A percentile compares a stretch with the other conserved stretches of the same genome.
These are phyloP conservation scores for Delphinella strobiligena DNA, from an alignment of 2,329 filamentous ascomycete genomes.

Conservation along the genomic window DNA sequence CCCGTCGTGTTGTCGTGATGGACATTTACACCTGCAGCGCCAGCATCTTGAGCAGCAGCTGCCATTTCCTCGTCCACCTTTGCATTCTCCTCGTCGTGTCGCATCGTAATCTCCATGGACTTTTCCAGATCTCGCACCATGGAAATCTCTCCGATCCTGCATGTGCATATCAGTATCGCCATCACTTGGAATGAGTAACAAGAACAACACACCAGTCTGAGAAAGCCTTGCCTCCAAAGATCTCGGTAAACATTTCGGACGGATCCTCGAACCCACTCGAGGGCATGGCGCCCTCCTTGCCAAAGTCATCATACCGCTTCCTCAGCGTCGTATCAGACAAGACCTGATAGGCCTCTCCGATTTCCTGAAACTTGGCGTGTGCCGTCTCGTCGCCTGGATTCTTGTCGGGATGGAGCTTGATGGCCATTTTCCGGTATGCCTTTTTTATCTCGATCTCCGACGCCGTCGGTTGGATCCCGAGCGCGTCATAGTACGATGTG, in stretches of 20 bases:
- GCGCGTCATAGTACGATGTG: conserved; percentile 75
- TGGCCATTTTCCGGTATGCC: conserved; percentile 75
- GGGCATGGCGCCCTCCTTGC: conserved; percentile 88
- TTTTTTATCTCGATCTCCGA: conserved; percentile 93
- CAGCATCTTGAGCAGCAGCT: background rate
- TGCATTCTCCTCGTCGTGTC: conserved; percentile 48
- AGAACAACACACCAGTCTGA: conserved; percentile 53
- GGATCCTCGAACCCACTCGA: conserved; percentile 88
- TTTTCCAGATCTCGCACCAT: conserved; percentile 97
- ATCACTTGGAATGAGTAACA: background rate
- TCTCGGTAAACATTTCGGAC: conserved; percentile 94
- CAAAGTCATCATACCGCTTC: conserved; percentile 90
- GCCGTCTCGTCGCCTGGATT: conserved; percentile 93
- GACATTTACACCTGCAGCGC: background rate
- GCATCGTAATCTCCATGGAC: conserved; percentile 95
- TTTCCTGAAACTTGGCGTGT: conserved; percentile 85
- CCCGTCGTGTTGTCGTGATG: conserved; percentile 33
- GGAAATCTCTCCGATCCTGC: conserved; percentile 81
- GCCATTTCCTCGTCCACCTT: conserved; percentile 6
- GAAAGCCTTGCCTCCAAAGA: conserved; percentile 95
- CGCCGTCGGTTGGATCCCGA: conserved; percentile 74
- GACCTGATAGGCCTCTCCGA: conserved; percentile 65
- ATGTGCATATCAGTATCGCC: too few relatives aligned
- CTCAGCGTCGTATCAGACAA: conserved; percentile 79
- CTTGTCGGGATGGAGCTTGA: conserved; percentile 92